Base-by-base conservation (phyloP, 2,329 filamentous ascomycete genomes). In the Fusarium metavorans region DNA sequence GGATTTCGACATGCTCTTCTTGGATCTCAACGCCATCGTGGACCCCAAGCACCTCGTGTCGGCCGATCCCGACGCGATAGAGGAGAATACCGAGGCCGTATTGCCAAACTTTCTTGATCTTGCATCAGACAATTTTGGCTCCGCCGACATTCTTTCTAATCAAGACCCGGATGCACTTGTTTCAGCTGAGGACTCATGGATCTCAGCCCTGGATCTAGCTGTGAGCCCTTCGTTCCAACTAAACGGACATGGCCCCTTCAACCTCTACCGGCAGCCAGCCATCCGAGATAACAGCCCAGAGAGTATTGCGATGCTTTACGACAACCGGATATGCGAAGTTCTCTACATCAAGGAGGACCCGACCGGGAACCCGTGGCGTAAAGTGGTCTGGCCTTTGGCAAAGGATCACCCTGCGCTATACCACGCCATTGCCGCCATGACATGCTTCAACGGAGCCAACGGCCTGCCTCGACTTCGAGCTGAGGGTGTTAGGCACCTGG, bases 371-470 rank as follows among this genome's bases (percentile, higher is more conserved):
- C 70, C 70, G 1, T 72, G 70, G 70, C 64, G 70, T 6, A 72
- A 48, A 23, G 64, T 72, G 10, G 70, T 72, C 13, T 72, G 70
- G 70, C 70, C 70, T 6, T 25, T 72, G 16, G 70, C 70, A 7
- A 64, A 64, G 25, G 67, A 72, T 30, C 64, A 72, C 18, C 30
- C 60, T 11, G 67, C 70, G 5, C 68, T 72, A 2, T 72, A 72
- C 32, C 70, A 72, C 52, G 70, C 70, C 11, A 50, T 72, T 13
- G 70, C 70, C 16, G 70, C 70, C n/a, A 72, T 72, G 70, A 72
- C 70, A 13, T 72, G 67, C 37, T 72, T 72, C 20, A 59, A 72
- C 4, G 70, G 64, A 2, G 63, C 60, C 8, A 70, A 70, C 27
- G 41, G 48, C n/a, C 23, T 67, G 2, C 70, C 70, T 16, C 39